A percentile compares a stretch with the other conserved stretches of the same genome.
These are phyloP conservation scores for Hirschfeldia incana DNA, from an alignment of 345 rosid genomes.

Conservation along the genomic window DNA sequence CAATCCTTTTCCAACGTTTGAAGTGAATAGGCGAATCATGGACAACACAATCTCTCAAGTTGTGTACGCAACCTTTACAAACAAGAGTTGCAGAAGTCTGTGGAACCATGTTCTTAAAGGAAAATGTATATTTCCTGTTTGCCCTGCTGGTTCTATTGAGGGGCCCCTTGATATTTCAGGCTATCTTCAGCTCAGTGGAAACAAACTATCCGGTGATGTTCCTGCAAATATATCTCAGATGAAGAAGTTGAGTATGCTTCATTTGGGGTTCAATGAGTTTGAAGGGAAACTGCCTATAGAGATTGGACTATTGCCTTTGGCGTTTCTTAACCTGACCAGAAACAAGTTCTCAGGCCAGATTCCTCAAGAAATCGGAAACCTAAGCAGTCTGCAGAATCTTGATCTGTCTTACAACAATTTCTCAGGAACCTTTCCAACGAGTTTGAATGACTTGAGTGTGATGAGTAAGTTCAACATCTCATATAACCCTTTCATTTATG, in stretches of 20 bases:
- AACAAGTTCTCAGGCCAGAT: conserved; percentile 68
- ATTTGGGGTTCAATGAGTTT: conserved; percentile 68
- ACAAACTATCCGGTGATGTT: conserved; percentile 61
- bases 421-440: conserved; percentile 73
- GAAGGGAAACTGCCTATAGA: conserved; percentile 60
- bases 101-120: conserved; percentile 82
- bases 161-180: conserved; percentile 57
- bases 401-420: conserved; percentile 84
- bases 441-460: conserved; percentile 57
- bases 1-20: conserved; percentile 58
- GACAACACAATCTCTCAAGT: too few relatives aligned
- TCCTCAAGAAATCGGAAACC: conserved; percentile 61
- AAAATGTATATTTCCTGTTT: conserved; percentile 62
- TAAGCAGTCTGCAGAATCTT: conserved; percentile 66
- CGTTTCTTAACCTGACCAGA: conserved; percentile 64
- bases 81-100: conserved; percentile 66
- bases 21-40: conserved; percentile 41
- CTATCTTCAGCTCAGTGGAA: conserved; percentile 77
- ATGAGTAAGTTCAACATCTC: conserved; percentile 87
- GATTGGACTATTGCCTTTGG: conserved; percentile 60
- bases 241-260: conserved; percentile 64
- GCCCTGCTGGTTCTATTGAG: conserved; percentile 43
- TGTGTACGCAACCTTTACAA: too few relatives aligned
- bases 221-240: conserved; percentile 64
- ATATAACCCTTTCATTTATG: conserved; percentile 51